phyloP scores from a whole-genome alignment of 345 rosid species.

The Crucihimalaya himalaica region DNA sequence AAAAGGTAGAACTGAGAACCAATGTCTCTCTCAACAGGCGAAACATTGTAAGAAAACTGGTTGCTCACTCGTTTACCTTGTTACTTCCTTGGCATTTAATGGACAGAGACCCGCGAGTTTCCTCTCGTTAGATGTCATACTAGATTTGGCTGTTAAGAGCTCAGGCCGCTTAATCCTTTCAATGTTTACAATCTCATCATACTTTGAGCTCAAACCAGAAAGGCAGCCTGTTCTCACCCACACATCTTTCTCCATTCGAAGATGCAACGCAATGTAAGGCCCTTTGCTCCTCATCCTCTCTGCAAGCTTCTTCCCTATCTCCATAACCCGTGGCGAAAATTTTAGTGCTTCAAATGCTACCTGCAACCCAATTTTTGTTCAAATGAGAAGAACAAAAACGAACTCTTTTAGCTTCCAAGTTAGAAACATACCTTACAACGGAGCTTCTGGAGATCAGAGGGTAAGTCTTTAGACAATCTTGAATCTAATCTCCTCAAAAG shows the following conservation, averaged over 20 bases:
- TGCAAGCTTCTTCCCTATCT: conserved; percentile 78
- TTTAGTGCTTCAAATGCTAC: conserved; percentile 82
- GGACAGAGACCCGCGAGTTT: conserved; percentile 95
- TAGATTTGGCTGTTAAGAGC: conserved; percentile 83
- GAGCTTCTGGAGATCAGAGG: conserved; percentile 91
- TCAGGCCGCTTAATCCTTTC: conserved; percentile 87
- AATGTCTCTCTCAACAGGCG: not conserved
- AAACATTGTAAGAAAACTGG: not conserved
- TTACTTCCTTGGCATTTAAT: conserved; percentile 78
- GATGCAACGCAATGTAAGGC: conserved; percentile 89
- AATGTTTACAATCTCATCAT: conserved; percentile 63
- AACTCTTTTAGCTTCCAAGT: not conserved
- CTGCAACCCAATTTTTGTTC: conserved; percentile 42
- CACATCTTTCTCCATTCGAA: conserved; percentile 87
- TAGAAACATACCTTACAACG: conserved; percentile 83
- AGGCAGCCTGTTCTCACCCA: conserved; percentile 98
- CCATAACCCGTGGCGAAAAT: conserved; percentile 67
- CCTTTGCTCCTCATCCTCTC: conserved; percentile 83
- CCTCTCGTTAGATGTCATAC: conserved; percentile 75
- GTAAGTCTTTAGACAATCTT: conserved; percentile 88
- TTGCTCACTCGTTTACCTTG: conserved; percentile 52
- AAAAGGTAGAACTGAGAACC: not conserved
- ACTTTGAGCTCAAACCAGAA: conserved; percentile 73
- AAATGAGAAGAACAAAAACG: not conserved
- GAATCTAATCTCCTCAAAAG: conserved; percentile 92